phyloP scores from a whole-genome alignment of 2,329 filamentous ascomycete genomes.

The Stagonosporopsis cucurbitacearum region DNA sequence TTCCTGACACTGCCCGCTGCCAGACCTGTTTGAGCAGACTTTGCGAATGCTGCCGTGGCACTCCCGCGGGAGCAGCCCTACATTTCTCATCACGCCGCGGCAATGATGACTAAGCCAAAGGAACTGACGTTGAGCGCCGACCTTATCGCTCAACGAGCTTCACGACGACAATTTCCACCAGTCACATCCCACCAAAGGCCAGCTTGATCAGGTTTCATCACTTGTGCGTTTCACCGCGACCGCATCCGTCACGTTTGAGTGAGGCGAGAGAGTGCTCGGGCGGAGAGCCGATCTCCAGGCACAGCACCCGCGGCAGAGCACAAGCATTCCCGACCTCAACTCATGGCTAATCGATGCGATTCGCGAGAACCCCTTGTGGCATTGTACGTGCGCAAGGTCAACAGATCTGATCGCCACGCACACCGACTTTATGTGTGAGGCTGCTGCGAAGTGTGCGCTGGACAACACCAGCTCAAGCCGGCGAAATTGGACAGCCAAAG shows the following conservation, averaged over 20 bases:
- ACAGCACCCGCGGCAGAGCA: slow-evolving; percentile 20
- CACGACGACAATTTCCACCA: slow-evolving; percentile 10
- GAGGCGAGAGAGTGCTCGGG: slow-evolving; percentile 13
- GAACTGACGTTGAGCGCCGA: slow-evolving; percentile 1
- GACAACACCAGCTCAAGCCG: background rate
- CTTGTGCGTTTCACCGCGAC: background rate
- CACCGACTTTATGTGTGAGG: slow-evolving; percentile 14
- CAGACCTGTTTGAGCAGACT: slow-evolving; percentile 20
- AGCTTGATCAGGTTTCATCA: background rate
- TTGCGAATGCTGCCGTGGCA: slow-evolving; percentile 18
- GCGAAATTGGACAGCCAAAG: background rate
- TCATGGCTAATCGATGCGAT: slow-evolving; percentile 15
- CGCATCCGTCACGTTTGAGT: slow-evolving; percentile 8
- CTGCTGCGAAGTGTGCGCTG: background rate
- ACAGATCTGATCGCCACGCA: slow-evolving; percentile 17
- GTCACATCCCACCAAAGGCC: background rate
- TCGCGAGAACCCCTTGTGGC: slow-evolving; percentile 15
- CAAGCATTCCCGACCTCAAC: slow-evolving; percentile 19
- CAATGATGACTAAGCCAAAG: background rate
- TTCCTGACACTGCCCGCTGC: slow-evolving; percentile 20
- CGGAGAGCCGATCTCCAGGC: slow-evolving; percentile 22
- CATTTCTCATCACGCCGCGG: slow-evolving; percentile 1
- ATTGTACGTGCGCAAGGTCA: slow-evolving; percentile 17
- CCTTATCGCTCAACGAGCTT: slow-evolving; percentile 9
- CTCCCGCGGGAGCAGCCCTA: slow-evolving; percentile 14